Percentiles rank a stretch among this genome's conserved stretches.
Evolutionary conservation across 2,329 filamentous ascomycete genomes (phyloP).

Genomic region (Arthrobotrys pseudoclavata): DNA sequence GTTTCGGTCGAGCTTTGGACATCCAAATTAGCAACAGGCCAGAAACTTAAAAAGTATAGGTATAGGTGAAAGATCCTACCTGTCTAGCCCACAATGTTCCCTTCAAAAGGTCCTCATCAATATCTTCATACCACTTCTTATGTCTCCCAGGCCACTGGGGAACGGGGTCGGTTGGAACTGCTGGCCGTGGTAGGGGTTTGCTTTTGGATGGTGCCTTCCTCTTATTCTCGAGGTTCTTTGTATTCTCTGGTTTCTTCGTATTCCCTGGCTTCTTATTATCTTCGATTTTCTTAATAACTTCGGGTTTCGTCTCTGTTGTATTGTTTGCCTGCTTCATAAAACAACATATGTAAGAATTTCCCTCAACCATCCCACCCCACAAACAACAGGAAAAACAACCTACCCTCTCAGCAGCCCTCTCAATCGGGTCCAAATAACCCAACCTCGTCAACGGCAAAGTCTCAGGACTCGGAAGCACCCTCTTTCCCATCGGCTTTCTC

Average conservation of each 20-base stretch:
- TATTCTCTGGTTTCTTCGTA: neutral
- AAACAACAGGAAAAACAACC: neutral
- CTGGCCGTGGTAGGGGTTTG: neutral
- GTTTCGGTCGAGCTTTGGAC: constrained; percentile 11
- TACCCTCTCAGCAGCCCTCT: neutral
- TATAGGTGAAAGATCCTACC: neutral
- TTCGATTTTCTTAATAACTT: neutral
- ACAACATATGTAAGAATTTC: neutral
- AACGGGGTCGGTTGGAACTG: neutral
- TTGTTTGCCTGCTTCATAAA: neutral
- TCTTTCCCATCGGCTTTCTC: constrained; percentile 1
- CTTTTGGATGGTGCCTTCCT: neutral
- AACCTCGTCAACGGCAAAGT: constrained; percentile 15
- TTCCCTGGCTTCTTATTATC: neutral
- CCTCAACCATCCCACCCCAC: neutral
- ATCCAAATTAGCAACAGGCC: neutral
- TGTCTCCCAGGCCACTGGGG: neutral
- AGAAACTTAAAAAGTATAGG: neutral
- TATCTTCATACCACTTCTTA: constrained; percentile 29
- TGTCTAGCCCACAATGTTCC: constrained; percentile 36
- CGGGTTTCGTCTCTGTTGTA: neutral
- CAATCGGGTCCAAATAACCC: constrained; percentile 1
- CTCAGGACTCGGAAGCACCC: constrained; percentile 8
- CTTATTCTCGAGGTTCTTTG: neutral
- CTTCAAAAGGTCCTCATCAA: constrained; percentile 29